Evolutionary conservation across 106 monocot genomes (phyloP).

Genomic region (Gastrodia elata): DNA sequence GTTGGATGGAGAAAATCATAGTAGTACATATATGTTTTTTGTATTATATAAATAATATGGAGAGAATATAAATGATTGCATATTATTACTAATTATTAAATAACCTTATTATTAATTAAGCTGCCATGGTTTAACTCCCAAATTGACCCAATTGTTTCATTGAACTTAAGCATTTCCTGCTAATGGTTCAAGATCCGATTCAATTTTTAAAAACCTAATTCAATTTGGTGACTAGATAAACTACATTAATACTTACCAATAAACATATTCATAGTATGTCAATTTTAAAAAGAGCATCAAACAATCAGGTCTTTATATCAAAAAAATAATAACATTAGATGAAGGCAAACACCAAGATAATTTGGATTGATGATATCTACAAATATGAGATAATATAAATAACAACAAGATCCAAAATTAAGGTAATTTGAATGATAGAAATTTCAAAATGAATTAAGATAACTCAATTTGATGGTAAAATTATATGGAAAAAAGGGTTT

Average conservation of each 20-base stretch:
- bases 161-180: too few species aligned
- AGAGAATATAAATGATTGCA: background rate
- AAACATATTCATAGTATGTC: background rate
- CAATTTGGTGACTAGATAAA: background rate
- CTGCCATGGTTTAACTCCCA: too few species aligned
- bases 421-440: background rate
- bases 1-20: too few species aligned
- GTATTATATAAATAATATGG: background rate
- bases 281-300: background rate
- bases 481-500: background rate
- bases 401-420: background rate
- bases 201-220: too few species aligned
- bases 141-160: too few species aligned
- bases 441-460: background rate
- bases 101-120: too few species aligned
- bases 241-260: background rate
- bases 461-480: background rate
- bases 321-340: background rate
- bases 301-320: background rate
- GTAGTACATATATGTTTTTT: background rate
- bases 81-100: too few species aligned
- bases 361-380: background rate
- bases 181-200: too few species aligned
- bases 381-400: background rate
- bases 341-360: background rate